phyloP scores from a whole-genome alignment of 495 filamentous ascomycete species.

The Antarctomyces pellizariae region DNA sequence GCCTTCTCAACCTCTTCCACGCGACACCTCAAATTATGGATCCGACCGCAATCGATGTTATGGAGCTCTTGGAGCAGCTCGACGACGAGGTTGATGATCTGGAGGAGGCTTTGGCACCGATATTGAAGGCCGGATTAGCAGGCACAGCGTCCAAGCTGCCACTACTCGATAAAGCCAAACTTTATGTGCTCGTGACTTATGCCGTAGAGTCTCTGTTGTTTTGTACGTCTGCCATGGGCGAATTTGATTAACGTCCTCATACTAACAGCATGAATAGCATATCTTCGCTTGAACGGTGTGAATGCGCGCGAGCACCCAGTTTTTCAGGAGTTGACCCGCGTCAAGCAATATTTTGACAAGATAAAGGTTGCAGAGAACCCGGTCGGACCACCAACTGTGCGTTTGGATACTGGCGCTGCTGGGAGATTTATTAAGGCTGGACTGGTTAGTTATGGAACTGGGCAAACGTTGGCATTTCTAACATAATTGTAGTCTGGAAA shows the following conservation, averaged over 20 bases:
- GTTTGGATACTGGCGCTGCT: conserved; percentile 60
- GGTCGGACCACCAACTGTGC: conserved; percentile 29
- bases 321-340: conserved; percentile 58
- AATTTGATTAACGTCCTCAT: background rate
- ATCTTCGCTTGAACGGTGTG: conserved; percentile 54
- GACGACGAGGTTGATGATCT: conserved; percentile 57
- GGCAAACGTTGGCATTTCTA: conserved; percentile 2
- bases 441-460: conserved; percentile 29
- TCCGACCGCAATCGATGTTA: conserved; percentile 7
- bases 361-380: conserved; percentile 39
- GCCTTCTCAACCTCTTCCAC: background rate
- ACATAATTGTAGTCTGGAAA: conserved; percentile 32
- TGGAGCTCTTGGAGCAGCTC: conserved; percentile 38
- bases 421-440: conserved; percentile 59
- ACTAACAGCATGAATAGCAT: conserved; percentile 29
- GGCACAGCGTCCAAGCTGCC: conserved; percentile 57
- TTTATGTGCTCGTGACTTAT: conserved; percentile 65
- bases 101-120: conserved; percentile 42
- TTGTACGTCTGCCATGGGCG: conserved; percentile 28
- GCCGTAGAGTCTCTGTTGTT: conserved; percentile 82
- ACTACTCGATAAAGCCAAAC: conserved; percentile 79
- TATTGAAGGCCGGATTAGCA: conserved; percentile 36
- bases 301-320: conserved; percentile 68
- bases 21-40: conserved; percentile 10
- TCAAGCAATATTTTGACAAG: conserved; percentile 85